These are phyloP conservation scores for Diutina mesorugosa DNA, from an alignment of 1,139 yeast genomes.

Conservation along the genomic window DNA sequence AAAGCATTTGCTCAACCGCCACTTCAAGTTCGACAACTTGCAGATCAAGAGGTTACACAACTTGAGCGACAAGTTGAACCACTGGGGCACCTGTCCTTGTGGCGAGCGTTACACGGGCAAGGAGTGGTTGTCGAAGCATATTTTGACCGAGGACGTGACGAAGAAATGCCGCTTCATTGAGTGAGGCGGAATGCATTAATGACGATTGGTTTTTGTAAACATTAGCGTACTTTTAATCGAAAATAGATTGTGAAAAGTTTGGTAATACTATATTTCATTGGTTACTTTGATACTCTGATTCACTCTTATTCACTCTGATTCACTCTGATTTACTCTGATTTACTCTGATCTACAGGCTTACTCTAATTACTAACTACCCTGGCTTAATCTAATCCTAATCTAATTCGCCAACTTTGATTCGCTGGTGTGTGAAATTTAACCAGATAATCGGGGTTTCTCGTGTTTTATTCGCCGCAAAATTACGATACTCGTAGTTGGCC, in stretches of 20 bases:
- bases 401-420: too few relatives aligned
- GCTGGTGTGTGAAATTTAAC: too few relatives aligned
- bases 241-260: background rate
- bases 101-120: background rate
- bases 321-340: too few relatives aligned
- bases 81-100: conserved; percentile 2
- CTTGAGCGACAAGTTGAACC: conserved; percentile 1
- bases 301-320: too few relatives aligned
- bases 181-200: conserved; percentile 9
- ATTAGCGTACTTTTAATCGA: background rate
- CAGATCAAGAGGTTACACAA: background rate
- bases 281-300: too few relatives aligned
- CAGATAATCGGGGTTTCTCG: too few relatives aligned
- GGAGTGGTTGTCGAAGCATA: background rate
- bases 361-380: too few relatives aligned
- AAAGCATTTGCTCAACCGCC: background rate
- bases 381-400: too few relatives aligned
- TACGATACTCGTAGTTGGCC: too few relatives aligned
- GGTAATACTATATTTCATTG: too few relatives aligned
- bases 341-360: too few relatives aligned
- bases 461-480: too few relatives aligned
- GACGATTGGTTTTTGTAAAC: background rate
- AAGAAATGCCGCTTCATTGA: conserved; percentile 36
- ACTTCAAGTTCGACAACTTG: conserved; percentile 1
- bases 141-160: background rate